Percentiles rank a stretch among this genome's conserved stretches.
phyloP scores from a whole-genome alignment of 2,329 filamentous ascomycete genomes.

The Fusarium coffeatum region DNA sequence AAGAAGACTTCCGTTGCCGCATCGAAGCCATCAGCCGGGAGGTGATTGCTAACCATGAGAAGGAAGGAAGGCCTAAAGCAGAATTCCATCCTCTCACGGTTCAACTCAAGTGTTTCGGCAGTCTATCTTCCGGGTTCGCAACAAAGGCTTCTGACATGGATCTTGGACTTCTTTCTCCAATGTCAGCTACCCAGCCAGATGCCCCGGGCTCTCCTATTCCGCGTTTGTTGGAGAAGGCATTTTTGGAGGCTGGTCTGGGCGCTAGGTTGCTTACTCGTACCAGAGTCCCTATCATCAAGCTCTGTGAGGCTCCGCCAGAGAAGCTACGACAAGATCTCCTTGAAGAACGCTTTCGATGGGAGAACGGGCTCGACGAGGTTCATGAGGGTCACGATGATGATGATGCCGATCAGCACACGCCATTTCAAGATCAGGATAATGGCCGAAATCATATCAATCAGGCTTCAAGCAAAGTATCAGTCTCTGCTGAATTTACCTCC shows the following conservation, averaged over 20 bases:
- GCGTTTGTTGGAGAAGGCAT: constrained; percentile 77
- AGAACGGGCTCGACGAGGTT: constrained; percentile 63
- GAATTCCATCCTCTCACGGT: constrained; percentile 68
- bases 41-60: constrained; percentile 66
- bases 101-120: constrained; percentile 83
- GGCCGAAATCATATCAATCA: constrained; percentile 22
- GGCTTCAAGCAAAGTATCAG: constrained; percentile 9
- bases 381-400: constrained; percentile 52
- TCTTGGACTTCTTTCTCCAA: constrained; percentile 77
- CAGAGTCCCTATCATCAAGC: constrained; percentile 86
- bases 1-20: constrained; percentile 74
- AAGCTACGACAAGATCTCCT: constrained; percentile 70
- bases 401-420: constrained; percentile 49
- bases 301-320: constrained; percentile 77
- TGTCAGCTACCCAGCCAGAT: constrained; percentile 66
- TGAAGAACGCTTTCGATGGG: constrained; percentile 78
- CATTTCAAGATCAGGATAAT: constrained; percentile 42
- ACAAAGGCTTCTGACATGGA: constrained; percentile 93
- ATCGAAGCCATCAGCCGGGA: constrained; percentile 74
- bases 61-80: constrained; percentile 50
- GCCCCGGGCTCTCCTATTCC: constrained; percentile 72
- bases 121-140: constrained; percentile 85
- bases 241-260: constrained; percentile 78
- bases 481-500: constrained; percentile 38
- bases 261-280: constrained; percentile 82